Conservation (phyloP, 2,329 filamentous ascomycete genomes). For the Chrysosporium queenslandicum region DNA sequence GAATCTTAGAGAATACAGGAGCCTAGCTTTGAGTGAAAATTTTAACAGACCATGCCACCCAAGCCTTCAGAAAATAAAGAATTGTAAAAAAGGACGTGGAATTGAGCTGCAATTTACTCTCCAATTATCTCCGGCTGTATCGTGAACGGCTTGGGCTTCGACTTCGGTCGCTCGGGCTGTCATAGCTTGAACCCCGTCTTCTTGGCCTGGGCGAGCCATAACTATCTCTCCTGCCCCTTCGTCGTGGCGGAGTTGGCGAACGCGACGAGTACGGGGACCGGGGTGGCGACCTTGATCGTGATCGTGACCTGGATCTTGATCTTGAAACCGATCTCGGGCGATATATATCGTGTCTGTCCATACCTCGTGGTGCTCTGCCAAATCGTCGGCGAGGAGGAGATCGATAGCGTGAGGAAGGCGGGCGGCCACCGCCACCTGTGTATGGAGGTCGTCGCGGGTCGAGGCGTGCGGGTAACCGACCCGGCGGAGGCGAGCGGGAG, state of each 20-base stretch:
- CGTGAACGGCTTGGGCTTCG: constrained; percentile 39
- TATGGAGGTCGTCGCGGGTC: constrained; percentile 13
- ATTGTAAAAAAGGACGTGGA: background rate
- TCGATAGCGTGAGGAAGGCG: constrained; percentile 23
- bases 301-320: constrained; percentile 41
- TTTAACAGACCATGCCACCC: background rate
- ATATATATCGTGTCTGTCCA: constrained; percentile 47
- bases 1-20: background rate
- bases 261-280: constrained; percentile 29
- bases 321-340: constrained; percentile 51
- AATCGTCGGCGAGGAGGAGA: constrained; percentile 24
- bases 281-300: constrained; percentile 28
- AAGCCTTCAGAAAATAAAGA: background rate
- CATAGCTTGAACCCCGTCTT: constrained; percentile 52
- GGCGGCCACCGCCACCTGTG: constrained; percentile 5
- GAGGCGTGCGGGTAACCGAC: constrained; percentile 38
- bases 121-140: constrained; percentile 19
- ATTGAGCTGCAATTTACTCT: background rate
- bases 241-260: constrained; percentile 35
- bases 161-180: constrained; percentile 43
- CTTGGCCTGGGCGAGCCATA: constrained; percentile 35
- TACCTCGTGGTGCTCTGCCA: constrained; percentile 30
- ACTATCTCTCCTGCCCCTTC: constrained; percentile 25
- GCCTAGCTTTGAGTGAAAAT: background rate
- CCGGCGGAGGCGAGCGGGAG: constrained; percentile 64